Base-by-base conservation (phyloP, 2,329 filamentous ascomycete genomes). In the Colletotrichum musae region DNA sequence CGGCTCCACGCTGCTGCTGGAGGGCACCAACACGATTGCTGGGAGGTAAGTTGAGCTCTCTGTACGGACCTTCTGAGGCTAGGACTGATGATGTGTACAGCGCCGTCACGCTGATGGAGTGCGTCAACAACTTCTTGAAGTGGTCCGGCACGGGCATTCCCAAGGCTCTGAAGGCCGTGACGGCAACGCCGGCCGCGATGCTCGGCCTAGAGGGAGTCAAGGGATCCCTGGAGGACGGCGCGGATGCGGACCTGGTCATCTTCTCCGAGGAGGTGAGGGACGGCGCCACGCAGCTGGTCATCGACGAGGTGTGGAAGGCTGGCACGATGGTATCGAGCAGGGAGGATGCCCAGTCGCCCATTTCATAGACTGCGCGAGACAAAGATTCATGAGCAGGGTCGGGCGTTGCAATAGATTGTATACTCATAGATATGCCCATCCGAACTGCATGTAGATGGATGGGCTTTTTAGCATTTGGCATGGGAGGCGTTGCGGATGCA, bases 241-340 rank as follows among this genome's bases (percentile, higher is more conserved):
- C 89, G 18, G 90, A 93, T 77, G 91, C 90, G 6, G 91, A 92
- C 78, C 77, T 95, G 57, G 87, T 94, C 43, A 86, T 95, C 18
- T 80, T 95, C 43, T 88, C 88, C 5, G 86, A 92, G 66, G 81
- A 84, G 15, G 78, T 81, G 24, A 80, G 77, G 54, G 80, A 80
- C 50, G 85, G 85, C 12, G 77, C 74, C 47, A 83, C 80, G 70
- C 85, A 84, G 67, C 80, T 95, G 48, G 82, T 87, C 12, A 84
- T 94, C n/a, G 91, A 93, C 69, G 88, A 93, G 79, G 92, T 94
- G 21, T 94, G 92, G 92, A 94, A 94, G 80, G 94, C 94, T 82
- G 92, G 93, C 6, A 80, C 80, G 43, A 83, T 84, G 72, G 85
- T 92, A 24, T 75, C 75, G 60, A 74, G 73, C 45, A 66, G 74